Conservation (phyloP, 2,329 filamentous ascomycete genomes). For the Coleophoma eucalyptorum region DNA sequence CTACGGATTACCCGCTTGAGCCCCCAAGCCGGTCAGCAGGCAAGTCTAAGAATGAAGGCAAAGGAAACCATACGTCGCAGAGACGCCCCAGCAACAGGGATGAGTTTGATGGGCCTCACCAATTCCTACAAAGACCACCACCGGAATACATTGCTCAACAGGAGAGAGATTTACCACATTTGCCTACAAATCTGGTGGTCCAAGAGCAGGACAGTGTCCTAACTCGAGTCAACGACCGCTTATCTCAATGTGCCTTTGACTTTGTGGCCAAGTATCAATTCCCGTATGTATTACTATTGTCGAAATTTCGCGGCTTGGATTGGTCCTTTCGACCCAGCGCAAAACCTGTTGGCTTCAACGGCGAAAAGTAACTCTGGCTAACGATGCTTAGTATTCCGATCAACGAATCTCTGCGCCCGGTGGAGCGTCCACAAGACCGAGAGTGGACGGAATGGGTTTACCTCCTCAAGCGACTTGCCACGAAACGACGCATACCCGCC, state of each 20-base stretch:
- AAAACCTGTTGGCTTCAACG: too few relatives aligned
- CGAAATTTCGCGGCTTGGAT: too few relatives aligned
- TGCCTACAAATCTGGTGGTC: slow-evolving; percentile 77
- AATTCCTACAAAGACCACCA: slow-evolving; percentile 71
- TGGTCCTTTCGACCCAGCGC: too few relatives aligned
- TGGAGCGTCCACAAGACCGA: slow-evolving; percentile 70
- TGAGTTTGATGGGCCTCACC: slow-evolving; percentile 85
- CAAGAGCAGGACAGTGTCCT: slow-evolving; percentile 83
- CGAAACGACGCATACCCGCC: slow-evolving; percentile 80
- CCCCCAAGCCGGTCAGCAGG: slow-evolving; percentile 38
- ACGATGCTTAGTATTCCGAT: slow-evolving; percentile 30
- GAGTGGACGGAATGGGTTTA: slow-evolving; percentile 95
- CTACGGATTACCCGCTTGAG: slow-evolving; percentile 59
- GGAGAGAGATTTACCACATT: slow-evolving; percentile 75
- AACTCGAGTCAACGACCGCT: slow-evolving; percentile 75
- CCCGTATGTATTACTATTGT: slow-evolving; percentile 35
- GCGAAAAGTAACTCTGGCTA: background rate
- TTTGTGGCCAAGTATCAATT: slow-evolving; percentile 92
- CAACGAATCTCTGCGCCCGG: slow-evolving; percentile 65
- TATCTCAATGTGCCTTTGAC: slow-evolving; percentile 84
- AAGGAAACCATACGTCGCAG: slow-evolving; percentile 46
- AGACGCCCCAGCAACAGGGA: slow-evolving; percentile 76
- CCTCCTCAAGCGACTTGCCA: slow-evolving; percentile 78
- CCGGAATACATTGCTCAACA: slow-evolving; percentile 70
- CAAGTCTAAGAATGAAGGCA: slow-evolving; percentile 43